Evolutionary conservation across 169 alveolate species (phyloP).

Genomic region (Cryptosporidium felis): DNA sequence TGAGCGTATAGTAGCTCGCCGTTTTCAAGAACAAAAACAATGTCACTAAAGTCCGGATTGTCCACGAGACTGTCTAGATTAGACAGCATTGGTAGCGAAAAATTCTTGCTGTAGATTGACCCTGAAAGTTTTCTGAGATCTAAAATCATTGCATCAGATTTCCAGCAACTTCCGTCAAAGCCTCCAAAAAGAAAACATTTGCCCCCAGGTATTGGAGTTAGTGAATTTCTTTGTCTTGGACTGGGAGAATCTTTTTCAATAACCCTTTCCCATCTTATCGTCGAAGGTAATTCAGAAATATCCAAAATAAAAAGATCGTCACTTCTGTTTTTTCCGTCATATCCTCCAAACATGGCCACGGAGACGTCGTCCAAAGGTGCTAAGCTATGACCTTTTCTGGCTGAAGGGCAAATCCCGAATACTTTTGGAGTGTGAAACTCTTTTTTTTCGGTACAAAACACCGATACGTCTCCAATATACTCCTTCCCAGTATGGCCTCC

Average conservation of each 20-base stretch:
- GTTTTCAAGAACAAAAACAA: conserved; percentile 30
- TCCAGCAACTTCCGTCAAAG: conserved; percentile 76
- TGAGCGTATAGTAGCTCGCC: conserved; percentile 45
- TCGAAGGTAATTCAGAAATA: conserved; percentile 34
- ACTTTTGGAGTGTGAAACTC: conserved; percentile 72
- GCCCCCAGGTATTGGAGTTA: conserved; percentile 12
- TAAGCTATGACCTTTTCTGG: conserved; percentile 78
- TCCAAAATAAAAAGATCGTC: conserved; percentile 39
- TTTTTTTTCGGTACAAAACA: conserved; percentile 73
- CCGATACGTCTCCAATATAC: conserved; percentile 76
- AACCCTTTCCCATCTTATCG: conserved; percentile 30
- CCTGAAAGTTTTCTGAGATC: conserved; percentile 58
- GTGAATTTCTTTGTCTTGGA: conserved; percentile 55
- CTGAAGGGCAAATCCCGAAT: conserved; percentile 77
- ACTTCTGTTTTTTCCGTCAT: conserved; percentile 42
- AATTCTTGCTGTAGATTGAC: conserved; percentile 11
- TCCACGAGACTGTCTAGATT: conserved; percentile 46
- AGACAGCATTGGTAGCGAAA: conserved; percentile 65
- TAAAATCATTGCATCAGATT: conserved; percentile 74
- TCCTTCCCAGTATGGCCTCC: conserved; percentile 81
- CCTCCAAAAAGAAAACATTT: conserved; percentile 80
- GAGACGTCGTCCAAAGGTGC: conserved; percentile 65
- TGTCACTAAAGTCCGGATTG: conserved; percentile 68
- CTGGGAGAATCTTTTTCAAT: conserved; percentile 39
- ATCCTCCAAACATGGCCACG: conserved; percentile 61